Evolutionary conservation across 768 basidiomycete species (phyloP).

Genomic region (Exidia glandulosa): DNA sequence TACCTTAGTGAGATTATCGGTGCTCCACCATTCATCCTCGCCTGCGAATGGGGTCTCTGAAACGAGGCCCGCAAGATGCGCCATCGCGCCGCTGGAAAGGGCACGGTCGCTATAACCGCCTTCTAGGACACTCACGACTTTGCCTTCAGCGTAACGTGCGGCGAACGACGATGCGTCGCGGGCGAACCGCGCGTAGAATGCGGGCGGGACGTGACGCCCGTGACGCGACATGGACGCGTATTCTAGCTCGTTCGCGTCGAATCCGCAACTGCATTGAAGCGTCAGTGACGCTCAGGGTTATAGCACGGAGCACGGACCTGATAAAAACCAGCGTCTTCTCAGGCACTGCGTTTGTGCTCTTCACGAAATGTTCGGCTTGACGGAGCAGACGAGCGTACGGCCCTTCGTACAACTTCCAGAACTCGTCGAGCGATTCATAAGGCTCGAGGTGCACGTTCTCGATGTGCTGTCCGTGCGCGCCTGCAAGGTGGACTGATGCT

Average conservation of each 20-base stretch:
- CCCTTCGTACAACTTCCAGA: slow-evolving; percentile 65
- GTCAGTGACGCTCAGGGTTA: slow-evolving; percentile 3
- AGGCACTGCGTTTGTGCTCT: slow-evolving; percentile 38
- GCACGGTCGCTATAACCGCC: slow-evolving; percentile 93
- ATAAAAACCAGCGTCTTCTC: slow-evolving; percentile 77
- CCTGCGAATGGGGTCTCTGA: slow-evolving; percentile 13
- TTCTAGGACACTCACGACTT: slow-evolving; percentile 81
- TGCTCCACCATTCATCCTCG: slow-evolving; percentile 50
- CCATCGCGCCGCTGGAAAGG: slow-evolving; percentile 71
- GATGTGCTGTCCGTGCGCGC: slow-evolving; percentile 77
- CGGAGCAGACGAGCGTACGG: slow-evolving; percentile 51
- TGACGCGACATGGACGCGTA: slow-evolving; percentile 86
- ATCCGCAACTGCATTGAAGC: slow-evolving; percentile 55
- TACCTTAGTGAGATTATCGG: slow-evolving; percentile 51
- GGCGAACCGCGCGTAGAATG: slow-evolving; percentile 79
- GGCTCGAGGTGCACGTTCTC: slow-evolving; percentile 76
- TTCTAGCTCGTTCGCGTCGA: slow-evolving; percentile 93
- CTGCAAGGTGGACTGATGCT: slow-evolving; percentile 71
- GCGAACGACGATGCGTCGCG: slow-evolving; percentile 57
- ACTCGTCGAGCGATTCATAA: slow-evolving; percentile 61
- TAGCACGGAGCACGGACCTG: slow-evolving; percentile 39
- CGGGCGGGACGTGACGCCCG: slow-evolving; percentile 74
- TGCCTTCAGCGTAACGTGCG: slow-evolving; percentile 50
- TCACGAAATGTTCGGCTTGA: slow-evolving; percentile 61
- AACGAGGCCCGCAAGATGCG: slow-evolving; percentile 63